phyloP scores from a whole-genome alignment of 371 early-diverging fungal species.

The Capillidium rhysosporum region DNA sequence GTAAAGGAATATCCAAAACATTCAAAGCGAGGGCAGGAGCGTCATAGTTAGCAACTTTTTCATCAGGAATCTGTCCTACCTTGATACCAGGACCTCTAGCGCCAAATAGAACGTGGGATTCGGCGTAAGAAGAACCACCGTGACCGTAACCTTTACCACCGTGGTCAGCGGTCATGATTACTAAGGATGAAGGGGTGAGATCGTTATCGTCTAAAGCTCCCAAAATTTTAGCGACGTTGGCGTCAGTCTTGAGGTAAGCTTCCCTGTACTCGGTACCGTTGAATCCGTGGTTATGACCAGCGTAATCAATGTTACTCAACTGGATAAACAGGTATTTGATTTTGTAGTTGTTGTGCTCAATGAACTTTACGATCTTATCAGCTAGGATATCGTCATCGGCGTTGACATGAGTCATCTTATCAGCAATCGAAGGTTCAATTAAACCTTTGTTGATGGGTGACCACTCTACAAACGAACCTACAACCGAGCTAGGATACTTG shows the following conservation, averaged over 20 bases:
- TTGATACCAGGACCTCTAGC: background rate
- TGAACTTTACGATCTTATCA: slow-evolving; percentile 4
- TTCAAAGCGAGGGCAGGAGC: background rate
- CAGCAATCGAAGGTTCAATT: slow-evolving; percentile 5
- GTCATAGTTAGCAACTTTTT: background rate
- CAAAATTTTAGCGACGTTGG: slow-evolving; percentile 2
- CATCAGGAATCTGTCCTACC: background rate
- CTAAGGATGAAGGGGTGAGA: background rate
- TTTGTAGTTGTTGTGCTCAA: background rate
- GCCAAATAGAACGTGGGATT: slow-evolving; percentile 4
- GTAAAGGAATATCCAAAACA: background rate
- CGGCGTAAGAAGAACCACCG: slow-evolving; percentile 6
- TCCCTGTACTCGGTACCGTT: background rate
- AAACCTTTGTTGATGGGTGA: slow-evolving; percentile 8
- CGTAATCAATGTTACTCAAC: slow-evolving; percentile 7
- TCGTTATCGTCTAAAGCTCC: slow-evolving; percentile 3
- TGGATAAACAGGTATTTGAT: slow-evolving; percentile 6
- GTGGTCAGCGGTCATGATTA: slow-evolving; percentile 11
- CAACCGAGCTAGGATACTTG: background rate
- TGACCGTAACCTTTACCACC: slow-evolving; percentile 7
- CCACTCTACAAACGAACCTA: slow-evolving; percentile 8
- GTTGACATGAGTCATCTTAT: background rate
- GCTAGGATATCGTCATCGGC: background rate
- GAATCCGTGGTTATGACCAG: slow-evolving; percentile 5
- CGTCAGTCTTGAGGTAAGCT: slow-evolving; percentile 2